These are phyloP conservation scores for Yamadazyma akitaensis DNA, from an alignment of 805 yeast species.

Conservation along the genomic window DNA sequence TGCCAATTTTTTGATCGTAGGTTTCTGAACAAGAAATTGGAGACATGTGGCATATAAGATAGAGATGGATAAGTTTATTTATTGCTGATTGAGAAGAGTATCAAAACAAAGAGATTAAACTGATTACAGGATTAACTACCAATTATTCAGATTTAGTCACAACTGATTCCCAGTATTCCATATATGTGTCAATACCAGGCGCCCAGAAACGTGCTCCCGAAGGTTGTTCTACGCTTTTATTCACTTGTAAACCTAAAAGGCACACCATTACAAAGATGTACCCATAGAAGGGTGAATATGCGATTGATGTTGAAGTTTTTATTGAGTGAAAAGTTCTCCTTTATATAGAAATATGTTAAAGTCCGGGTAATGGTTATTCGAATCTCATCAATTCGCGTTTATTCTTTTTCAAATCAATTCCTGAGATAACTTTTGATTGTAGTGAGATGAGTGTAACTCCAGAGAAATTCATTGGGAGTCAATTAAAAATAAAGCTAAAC, in stretches of 20 bases:
- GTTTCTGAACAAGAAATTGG: too few relatives aligned
- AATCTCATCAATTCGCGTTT: not conserved
- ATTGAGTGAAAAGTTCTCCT: slow-evolving; percentile 3
- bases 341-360: not conserved
- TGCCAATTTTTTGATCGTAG: not conserved
- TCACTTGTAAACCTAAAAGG: slow-evolving; percentile 28
- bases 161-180: slow-evolving; percentile 47
- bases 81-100: not conserved
- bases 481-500: slow-evolving; percentile 22
- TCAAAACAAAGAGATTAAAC: too few relatives aligned
- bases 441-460: slow-evolving; percentile 13
- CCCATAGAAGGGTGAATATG: slow-evolving; percentile 30
- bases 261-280: slow-evolving; percentile 11
- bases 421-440: too few relatives aligned
- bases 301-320: slow-evolving; percentile 33
- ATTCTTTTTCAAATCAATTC: too few relatives aligned
- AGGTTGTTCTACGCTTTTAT: slow-evolving; percentile 37
- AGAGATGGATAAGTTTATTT: too few relatives aligned
- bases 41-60: not conserved
- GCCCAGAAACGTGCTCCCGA: slow-evolving; percentile 47
- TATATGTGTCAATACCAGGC: slow-evolving; percentile 39
- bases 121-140: not conserved
- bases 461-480: slow-evolving; percentile 29
- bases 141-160: slow-evolving; percentile 30
- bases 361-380: slow-evolving; percentile 11